Percentiles rank a stretch among this genome's conserved stretches.
Conservation (phyloP, 495 filamentous ascomycete genomes). For the Aspergillus coremiiformis region DNA sequence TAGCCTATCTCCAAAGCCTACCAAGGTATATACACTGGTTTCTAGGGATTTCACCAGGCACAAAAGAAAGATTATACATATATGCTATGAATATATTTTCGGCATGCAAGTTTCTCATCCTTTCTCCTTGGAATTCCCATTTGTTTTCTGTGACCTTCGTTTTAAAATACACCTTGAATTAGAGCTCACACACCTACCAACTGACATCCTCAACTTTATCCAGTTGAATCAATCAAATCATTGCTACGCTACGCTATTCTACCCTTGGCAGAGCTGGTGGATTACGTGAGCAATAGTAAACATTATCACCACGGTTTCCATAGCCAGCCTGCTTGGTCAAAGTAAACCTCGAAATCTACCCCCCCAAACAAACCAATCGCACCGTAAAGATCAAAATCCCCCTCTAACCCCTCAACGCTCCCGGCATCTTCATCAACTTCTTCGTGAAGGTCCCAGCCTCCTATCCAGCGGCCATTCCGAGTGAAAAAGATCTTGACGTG, state of each 20-base stretch:
- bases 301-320: constrained; percentile 29
- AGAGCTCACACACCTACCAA: not conserved
- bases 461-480: constrained; percentile 54
- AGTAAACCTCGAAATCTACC: constrained; percentile 64
- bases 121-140: too few species aligned
- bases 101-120: too few species aligned
- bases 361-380: constrained; percentile 70
- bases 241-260: not conserved
- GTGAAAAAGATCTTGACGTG: constrained; percentile 71
- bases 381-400: constrained; percentile 70
- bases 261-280: too few species aligned
- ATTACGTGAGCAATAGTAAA: too few species aligned
- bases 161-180: too few species aligned
- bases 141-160: too few species aligned
- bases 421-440: constrained; percentile 64
- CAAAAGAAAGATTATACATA: too few species aligned
- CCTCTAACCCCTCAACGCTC: constrained; percentile 67
- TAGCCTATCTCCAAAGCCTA: too few species aligned
- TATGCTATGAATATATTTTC: too few species aligned
- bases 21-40: too few species aligned
- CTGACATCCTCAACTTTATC: not conserved
- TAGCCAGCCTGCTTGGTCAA: constrained; percentile 45
- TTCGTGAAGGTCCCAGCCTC: constrained; percentile 79
- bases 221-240: not conserved
- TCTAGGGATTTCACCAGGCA: too few species aligned